These are phyloP conservation scores for Scortechinia acanthostroma DNA, from an alignment of 2,329 filamentous ascomycete genomes.

Conservation along the genomic window DNA sequence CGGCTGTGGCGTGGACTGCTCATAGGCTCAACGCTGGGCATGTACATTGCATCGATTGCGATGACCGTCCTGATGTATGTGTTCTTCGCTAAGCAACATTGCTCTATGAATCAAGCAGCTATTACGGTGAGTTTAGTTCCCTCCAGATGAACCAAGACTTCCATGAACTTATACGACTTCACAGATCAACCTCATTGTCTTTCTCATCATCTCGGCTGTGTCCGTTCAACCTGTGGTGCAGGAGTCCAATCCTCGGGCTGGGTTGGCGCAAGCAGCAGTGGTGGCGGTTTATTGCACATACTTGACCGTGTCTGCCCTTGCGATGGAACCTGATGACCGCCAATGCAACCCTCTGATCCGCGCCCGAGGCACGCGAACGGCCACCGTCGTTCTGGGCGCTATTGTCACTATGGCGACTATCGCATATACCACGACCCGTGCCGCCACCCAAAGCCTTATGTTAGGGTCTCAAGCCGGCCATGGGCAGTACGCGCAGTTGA, in stretches of 20 bases:
- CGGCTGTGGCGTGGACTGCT: conserved; percentile 77
- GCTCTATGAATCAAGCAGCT: conserved; percentile 91
- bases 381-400: conserved; percentile 84
- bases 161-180: neutral
- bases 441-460: conserved; percentile 82
- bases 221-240: conserved; percentile 88
- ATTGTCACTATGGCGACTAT: conserved; percentile 95
- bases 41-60: conserved; percentile 83
- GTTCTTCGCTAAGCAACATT: conserved; percentile 78
- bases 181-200: conserved; percentile 73
- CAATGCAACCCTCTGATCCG: conserved; percentile 87
- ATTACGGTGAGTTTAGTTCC: conserved; percentile 48
- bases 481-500: conserved; percentile 51
- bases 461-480: conserved; percentile 42
- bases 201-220: conserved; percentile 72
- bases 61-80: conserved; percentile 97
- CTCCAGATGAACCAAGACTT: neutral
- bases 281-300: conserved; percentile 98
- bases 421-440: conserved; percentile 93
- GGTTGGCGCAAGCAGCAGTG: conserved; percentile 94
- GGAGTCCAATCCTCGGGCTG: conserved; percentile 85
- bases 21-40: conserved; percentile 84
- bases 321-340: conserved; percentile 94
- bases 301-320: conserved; percentile 93
- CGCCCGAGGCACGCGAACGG: conserved; percentile 79